Percentiles rank a stretch among this genome's conserved stretches.
Conservation (phyloP, 306 rosid genomes). For the Rosa persica region DNA sequence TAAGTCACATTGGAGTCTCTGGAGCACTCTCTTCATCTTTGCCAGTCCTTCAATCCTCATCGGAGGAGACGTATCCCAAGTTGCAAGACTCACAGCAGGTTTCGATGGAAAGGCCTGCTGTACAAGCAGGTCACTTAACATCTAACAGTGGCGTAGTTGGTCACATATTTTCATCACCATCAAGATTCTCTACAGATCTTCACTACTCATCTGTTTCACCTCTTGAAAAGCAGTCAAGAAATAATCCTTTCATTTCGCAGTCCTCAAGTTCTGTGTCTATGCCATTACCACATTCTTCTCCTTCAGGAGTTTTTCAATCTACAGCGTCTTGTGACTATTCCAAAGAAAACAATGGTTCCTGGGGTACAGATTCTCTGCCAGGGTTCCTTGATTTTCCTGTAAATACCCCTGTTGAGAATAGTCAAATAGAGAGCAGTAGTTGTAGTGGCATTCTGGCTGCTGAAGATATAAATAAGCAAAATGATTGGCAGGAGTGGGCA, state of each 20-base stretch:
- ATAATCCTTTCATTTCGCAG: conserved; percentile 55
- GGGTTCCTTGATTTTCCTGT: conserved; percentile 72
- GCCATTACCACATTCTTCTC: conserved; percentile 61
- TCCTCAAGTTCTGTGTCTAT: conserved; percentile 47
- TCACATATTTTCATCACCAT: conserved; percentile 80
- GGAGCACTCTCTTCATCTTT: conserved; percentile 60
- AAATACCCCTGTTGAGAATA: conserved; percentile 55
- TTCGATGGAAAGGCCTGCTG: conserved; percentile 53
- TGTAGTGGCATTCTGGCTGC: conserved; percentile 58
- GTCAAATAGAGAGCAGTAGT: conserved; percentile 64
- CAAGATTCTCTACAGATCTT: conserved; percentile 78
- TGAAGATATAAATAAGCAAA: conserved; percentile 66
- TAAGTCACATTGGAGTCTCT: conserved; percentile 60
- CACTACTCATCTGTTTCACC: conserved; percentile 76
- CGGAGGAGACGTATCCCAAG: conserved; percentile 65
- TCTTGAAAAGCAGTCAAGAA: conserved; percentile 54
- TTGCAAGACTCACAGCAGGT: conserved; percentile 66
- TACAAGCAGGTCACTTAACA: conserved; percentile 49
- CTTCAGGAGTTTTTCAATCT: conserved; percentile 48
- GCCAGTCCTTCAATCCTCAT: conserved; percentile 55
- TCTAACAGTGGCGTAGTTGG: conserved; percentile 75
- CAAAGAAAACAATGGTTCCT: conserved; percentile 58
- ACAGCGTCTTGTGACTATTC: conserved; percentile 49
- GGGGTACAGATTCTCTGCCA: conserved; percentile 73
- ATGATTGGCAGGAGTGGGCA: conserved; percentile 97